phyloP scores from a whole-genome alignment of 1,284 basidiomycete genomes.

The Flammula alnicola region DNA sequence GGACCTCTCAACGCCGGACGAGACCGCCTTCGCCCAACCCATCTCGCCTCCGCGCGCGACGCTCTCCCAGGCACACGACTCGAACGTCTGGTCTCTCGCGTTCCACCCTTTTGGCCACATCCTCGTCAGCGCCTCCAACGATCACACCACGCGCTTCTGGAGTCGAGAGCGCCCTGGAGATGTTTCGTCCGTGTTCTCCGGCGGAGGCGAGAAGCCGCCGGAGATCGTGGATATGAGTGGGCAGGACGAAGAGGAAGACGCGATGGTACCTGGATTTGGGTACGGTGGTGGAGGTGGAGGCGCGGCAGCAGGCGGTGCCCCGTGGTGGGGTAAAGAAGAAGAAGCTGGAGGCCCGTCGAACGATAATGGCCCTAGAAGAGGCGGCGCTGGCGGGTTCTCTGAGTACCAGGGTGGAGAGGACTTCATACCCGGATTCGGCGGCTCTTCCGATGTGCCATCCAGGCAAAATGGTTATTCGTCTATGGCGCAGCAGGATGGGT shows the following conservation, averaged over 20 bases:
- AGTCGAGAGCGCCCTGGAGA: conserved; percentile 85
- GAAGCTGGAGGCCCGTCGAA: conserved; percentile 27
- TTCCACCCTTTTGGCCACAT: conserved; percentile 97
- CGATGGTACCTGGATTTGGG: conserved; percentile 69
- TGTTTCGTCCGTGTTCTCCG: conserved; percentile 67
- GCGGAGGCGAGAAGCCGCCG: conserved; percentile 79
- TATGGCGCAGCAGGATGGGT: conserved; percentile 34
- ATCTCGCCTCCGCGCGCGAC: conserved; percentile 72
- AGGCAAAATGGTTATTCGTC: conserved; percentile 35
- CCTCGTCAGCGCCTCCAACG: conserved; percentile 91
- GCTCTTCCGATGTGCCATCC: conserved; percentile 21
- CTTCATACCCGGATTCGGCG: conserved; percentile 59
- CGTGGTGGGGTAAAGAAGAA: conserved; percentile 49
- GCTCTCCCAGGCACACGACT: conserved; percentile 93
- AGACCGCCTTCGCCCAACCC: conserved; percentile 38
- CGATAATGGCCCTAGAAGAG: conserved; percentile 14
- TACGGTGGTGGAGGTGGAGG: conserved; percentile 25
- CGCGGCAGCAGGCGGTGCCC: conserved; percentile 20
- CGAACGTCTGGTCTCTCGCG: conserved; percentile 93
- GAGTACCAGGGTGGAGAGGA: conserved; percentile 42
- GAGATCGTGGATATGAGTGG: conserved; percentile 58
- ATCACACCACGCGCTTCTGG: conserved; percentile 99
- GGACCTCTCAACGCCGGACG: conserved; percentile 73
- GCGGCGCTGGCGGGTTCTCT: conserved; percentile 9
- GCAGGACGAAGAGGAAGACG: conserved; percentile 77